phyloP scores from a whole-genome alignment of 2,329 filamentous ascomycete genomes.

The Xylariaceae sp. region DNA sequence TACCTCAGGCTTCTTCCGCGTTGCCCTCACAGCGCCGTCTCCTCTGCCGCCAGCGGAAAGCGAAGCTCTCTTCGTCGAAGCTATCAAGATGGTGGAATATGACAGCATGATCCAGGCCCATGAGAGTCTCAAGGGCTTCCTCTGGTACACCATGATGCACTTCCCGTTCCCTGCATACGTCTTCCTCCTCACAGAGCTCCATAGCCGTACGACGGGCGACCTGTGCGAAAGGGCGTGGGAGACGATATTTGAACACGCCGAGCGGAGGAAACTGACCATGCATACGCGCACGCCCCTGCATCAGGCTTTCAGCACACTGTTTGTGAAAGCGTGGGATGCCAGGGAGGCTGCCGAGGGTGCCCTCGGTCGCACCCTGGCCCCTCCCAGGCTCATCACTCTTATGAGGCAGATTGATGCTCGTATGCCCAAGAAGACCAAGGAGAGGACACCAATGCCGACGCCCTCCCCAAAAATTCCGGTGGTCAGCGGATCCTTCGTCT shows the following conservation, averaged over 20 bases:
- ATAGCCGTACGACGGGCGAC: conserved; percentile 42
- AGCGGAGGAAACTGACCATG: conserved; percentile 40
- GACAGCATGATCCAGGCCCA: conserved; percentile 48
- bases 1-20: conserved; percentile 44
- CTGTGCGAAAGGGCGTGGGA: conserved; percentile 53
- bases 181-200: conserved; percentile 50
- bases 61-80: conserved; percentile 45
- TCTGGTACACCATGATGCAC: conserved; percentile 52
- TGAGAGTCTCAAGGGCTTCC: conserved; percentile 43
- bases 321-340: conserved; percentile 57
- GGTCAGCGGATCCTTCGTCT: conserved; percentile 12
- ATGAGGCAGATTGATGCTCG: conserved; percentile 35
- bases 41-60: conserved; percentile 38
- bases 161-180: conserved; percentile 56
- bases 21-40: conserved; percentile 30
- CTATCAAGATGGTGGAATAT: conserved; percentile 51
- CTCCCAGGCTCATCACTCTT: conserved; percentile 39
- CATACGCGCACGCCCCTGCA: conserved; percentile 49
- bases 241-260: conserved; percentile 47
- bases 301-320: conserved; percentile 46
- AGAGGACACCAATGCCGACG: conserved; percentile 21
- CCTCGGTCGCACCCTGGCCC: conserved; percentile 33
- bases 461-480: conserved; percentile 21
- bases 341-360: conserved; percentile 40
- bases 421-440: conserved; percentile 26